phyloP scores from a whole-genome alignment of 495 filamentous ascomycete genomes.

The Aspergillus bertholletiae region DNA sequence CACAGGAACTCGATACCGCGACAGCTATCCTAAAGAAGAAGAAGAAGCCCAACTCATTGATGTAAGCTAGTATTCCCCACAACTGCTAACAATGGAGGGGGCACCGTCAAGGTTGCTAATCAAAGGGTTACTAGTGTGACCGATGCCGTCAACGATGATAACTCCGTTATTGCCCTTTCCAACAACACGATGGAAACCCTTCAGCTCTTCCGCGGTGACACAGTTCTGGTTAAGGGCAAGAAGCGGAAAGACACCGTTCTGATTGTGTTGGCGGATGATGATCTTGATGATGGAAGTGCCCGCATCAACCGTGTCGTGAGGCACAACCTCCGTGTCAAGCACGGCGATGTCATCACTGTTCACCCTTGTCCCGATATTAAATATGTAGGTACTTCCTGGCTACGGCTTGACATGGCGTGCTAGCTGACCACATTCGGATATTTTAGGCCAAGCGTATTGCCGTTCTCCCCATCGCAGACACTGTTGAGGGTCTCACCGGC shows the following conservation, averaged over 20 bases:
- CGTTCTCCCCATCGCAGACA: conserved; percentile 96
- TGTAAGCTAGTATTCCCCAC: conserved; percentile 53
- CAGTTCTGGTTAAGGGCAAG: conserved; percentile 96
- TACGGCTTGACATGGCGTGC: conserved; percentile 2
- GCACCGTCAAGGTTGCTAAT: conserved; percentile 31
- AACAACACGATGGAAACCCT: conserved; percentile 99
- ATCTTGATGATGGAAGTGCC: conserved; percentile 93
- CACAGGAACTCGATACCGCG: conserved; percentile 83
- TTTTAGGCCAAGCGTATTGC: conserved; percentile 94
- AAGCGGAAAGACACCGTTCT: conserved; percentile 99
- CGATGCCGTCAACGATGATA: conserved; percentile 97
- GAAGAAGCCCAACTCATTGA: conserved; percentile 99
- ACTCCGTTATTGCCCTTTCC: conserved; percentile 96
- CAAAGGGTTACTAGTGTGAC: conserved; percentile 65
- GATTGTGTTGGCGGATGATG: conserved; percentile 95
- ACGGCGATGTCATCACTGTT: conserved; percentile 94
- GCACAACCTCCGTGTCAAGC: conserved; percentile 97
- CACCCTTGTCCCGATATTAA: conserved; percentile 99
- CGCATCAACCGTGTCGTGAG: conserved; percentile 97
- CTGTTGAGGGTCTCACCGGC: conserved; percentile 93
- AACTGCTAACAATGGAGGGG: background rate
- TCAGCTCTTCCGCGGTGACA: conserved; percentile 97
- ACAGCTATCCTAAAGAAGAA: conserved; percentile 99
- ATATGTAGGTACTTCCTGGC: conserved; percentile 66
- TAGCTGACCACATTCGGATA: conserved; percentile 11